Evolutionary conservation across 2,329 filamentous ascomycete genomes (phyloP), one percentile per base, ranked within the genome.

Genomic region (Aureobasidium sp.): DNA sequence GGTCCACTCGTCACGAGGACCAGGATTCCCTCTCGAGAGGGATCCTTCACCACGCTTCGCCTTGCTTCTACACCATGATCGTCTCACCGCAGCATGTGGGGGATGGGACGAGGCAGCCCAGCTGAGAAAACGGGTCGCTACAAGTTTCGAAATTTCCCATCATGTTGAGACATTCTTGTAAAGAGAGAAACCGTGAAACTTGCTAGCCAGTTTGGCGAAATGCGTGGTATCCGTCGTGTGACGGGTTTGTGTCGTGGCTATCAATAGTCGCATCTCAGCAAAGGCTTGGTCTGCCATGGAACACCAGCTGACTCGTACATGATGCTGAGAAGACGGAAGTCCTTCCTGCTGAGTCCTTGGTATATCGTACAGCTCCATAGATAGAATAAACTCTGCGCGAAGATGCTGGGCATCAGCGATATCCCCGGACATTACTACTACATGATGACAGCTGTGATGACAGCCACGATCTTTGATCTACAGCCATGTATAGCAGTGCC

Each of bases 231-330:
- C 47, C 47, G 47, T 51, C 47, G 47, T 27, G 3, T 37, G 17
- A 52, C 51, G 51, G 51, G 41, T 41, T 23, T 23, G 50, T 39
- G 50, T 52, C 27, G 13, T 36, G 6, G 50, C 34, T 57, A 46
- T 57, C 39, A 57, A 57, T 57, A 57, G 53, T 46, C n/a, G 53
- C 46, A 32, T 29, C 26, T 23, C 34, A 53, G n/a, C 23, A 39
- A 32, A 57, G 27, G 29, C 53, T 57, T 46, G 27, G 44, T 57
- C 23, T 23, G 41, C 26, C 27, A 20, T 57, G 15, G 26, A 15
- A 39, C 12, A 7, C 37, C 23, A 42, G 51, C 51, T 55, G 36
- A 55, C 37, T 55, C 23, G 37, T 20, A 55, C 23, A 42, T 20
- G 12, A 39, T 23, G 50, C 23, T 39, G 36, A 27, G 50, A 27